Base-by-base conservation (phyloP, 305 asterid species). In the Rubia tinctorum region DNA sequence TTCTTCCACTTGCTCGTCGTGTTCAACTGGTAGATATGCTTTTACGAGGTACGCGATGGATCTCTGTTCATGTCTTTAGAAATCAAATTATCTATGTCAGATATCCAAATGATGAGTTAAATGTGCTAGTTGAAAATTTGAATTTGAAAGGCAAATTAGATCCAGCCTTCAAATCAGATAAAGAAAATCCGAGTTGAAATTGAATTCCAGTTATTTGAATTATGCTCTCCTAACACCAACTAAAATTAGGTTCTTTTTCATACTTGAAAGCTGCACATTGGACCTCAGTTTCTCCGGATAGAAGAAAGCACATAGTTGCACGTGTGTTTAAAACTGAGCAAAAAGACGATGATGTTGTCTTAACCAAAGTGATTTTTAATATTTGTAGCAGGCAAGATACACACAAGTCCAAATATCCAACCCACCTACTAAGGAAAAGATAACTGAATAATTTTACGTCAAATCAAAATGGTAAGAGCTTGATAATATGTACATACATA, bases 21-120 rank as follows among this genome's bases (percentile, higher is more conserved):
- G 97, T 76, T 91, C 93, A 45, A 89, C 93, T 13, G 82, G 71
- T 51, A 81, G 63, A 76, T 88, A 83, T 40, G 67, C 89, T 62
- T 94, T 97, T 75, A 82, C 82, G 37, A 78, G 45, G 45, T 96
- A 92, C 66, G 82, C 87, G 55, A 91, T 86, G 75, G 82, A 75
- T 76, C 83, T 88, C 45, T 90, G 98, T 75, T 71, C 84, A 44
- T 91, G 96, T 76, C 25, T 84, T 62, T 88, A 88, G 91, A 60
- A 68, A 15, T 69, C 80, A 73, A 89, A 34, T 34, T 34, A 34
- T 34, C 39, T 34, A 34, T 34, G 39, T 34, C 39, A 34, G 5
- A 3, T 30, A 34, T 34, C 5, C 39, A 4, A 2, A 0, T 34
- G 5, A 34, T 34, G 39, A 34, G 39, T 34, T 34, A 34, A 34